Conservation (phyloP, 495 filamentous ascomycete genomes). For the Glonium stellatum region DNA sequence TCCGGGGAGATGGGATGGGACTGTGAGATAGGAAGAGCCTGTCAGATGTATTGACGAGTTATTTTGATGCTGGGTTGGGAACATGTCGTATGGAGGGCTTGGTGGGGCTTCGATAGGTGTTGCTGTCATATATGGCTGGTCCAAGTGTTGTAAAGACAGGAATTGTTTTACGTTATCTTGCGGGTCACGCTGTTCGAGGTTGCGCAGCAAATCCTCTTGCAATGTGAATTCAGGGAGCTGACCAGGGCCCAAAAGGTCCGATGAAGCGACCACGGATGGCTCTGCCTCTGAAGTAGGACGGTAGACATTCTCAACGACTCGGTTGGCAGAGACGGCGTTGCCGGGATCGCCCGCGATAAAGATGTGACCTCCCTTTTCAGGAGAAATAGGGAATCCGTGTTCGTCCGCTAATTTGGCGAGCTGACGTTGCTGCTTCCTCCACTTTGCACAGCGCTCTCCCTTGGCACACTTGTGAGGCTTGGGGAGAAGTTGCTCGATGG, state of each 20-base stretch:
- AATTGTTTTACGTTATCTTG: slow-evolving; percentile 89
- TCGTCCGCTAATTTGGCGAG: slow-evolving; percentile 60
- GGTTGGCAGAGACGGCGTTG: slow-evolving; percentile 56
- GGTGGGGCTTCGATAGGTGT: slow-evolving; percentile 29
- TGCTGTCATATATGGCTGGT: slow-evolving; percentile 38
- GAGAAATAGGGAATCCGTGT: slow-evolving; percentile 52
- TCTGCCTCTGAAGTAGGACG: slow-evolving; percentile 56
- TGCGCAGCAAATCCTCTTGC: slow-evolving; percentile 61
- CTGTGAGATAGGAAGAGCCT: slow-evolving; percentile 3
- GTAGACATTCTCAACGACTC: slow-evolving; percentile 38
- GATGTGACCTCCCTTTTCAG: slow-evolving; percentile 48
- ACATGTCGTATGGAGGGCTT: slow-evolving; percentile 35
- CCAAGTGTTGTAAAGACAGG: slow-evolving; percentile 66
- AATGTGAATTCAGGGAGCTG: slow-evolving; percentile 56
- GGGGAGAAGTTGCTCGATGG: slow-evolving; percentile 80
- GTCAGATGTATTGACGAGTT: slow-evolving; percentile 19
- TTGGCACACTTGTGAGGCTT: slow-evolving; percentile 82
- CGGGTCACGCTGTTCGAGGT: slow-evolving; percentile 64
- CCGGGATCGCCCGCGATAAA: slow-evolving; percentile 67
- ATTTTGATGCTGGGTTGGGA: slow-evolving; percentile 28
- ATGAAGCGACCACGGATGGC: slow-evolving; percentile 83
- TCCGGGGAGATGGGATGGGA: slow-evolving; percentile 13
- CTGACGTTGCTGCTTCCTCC: slow-evolving; percentile 62
- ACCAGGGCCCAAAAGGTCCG: slow-evolving; percentile 71
- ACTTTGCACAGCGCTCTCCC: slow-evolving; percentile 82